phyloP scores from a whole-genome alignment of 2,329 filamentous ascomycete genomes.

The Hymenoscyphus infarciens region DNA sequence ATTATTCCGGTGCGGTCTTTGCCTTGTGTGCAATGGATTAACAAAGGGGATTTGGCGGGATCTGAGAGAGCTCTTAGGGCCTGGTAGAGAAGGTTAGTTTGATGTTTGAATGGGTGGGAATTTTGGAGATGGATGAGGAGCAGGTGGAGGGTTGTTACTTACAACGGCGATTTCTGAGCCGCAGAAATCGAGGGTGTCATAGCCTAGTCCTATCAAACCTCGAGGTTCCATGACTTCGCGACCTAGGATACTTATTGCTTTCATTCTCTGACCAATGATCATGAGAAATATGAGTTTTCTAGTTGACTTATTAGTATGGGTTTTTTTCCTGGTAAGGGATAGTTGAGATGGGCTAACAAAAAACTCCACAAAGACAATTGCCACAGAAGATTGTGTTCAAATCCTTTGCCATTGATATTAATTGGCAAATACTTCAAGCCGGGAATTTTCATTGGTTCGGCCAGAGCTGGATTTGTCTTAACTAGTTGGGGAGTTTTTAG shows the following conservation, averaged over 20 bases:
- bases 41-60: constrained; percentile 53
- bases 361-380: constrained; percentile 57
- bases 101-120: not conserved
- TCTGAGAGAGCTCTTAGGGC: constrained; percentile 49
- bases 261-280: constrained; percentile 61
- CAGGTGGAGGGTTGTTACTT: too few species aligned
- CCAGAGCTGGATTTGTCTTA: constrained; percentile 48
- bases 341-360: constrained; percentile 42
- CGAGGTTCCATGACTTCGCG: constrained; percentile 67
- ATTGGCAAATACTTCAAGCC: constrained; percentile 63
- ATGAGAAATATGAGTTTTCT: constrained; percentile 62
- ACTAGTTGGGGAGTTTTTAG: constrained; percentile 42
- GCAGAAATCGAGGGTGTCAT: constrained; percentile 66
- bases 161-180: constrained; percentile 55
- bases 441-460: constrained; percentile 58
- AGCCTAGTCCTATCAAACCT: constrained; percentile 67
- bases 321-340: not conserved
- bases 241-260: constrained; percentile 67
- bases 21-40: constrained; percentile 85
- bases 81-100: constrained; percentile 29
- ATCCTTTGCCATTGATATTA: constrained; percentile 67
- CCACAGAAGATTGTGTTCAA: constrained; percentile 64
- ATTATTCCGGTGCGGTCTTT: constrained; percentile 81
- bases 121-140: not conserved
- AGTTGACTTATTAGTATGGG: not conserved